Conservation (phyloP, 495 filamentous ascomycete species). For the Penicillium pulvis region DNA sequence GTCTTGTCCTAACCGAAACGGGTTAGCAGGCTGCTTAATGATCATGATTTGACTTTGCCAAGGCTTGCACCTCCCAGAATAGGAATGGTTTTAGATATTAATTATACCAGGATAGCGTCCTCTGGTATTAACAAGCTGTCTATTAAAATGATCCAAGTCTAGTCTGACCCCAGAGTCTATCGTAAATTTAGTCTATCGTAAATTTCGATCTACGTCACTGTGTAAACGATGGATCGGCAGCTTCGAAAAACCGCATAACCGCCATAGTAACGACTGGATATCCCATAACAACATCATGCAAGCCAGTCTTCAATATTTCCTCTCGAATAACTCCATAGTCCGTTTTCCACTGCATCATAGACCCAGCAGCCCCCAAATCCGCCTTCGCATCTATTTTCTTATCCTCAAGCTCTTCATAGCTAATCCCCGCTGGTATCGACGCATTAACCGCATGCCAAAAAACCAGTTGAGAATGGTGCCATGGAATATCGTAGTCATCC, state of each 20-base stretch:
- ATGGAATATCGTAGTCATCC: conserved; percentile 46
- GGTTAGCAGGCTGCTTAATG: not conserved
- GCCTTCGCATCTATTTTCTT: conserved; percentile 33
- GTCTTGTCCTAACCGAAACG: not conserved
- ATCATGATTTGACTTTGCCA: conserved; percentile 5
- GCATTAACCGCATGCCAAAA: conserved; percentile 51
- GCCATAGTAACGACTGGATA: conserved; percentile 52
- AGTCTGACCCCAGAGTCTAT: too few relatives aligned
- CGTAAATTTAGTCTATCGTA: too few relatives aligned
- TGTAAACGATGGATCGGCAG: conserved; percentile 24
- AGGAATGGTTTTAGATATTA: not conserved
- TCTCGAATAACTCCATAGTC: conserved; percentile 47
- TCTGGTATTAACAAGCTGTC: too few relatives aligned
- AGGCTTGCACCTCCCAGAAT: conserved; percentile 14
- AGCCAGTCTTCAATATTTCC: conserved; percentile 51
- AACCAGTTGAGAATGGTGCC: conserved; percentile 38
- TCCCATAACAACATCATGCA: conserved; percentile 56
- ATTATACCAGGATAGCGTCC: too few relatives aligned
- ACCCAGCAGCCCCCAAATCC: conserved; percentile 48
- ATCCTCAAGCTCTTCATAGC: conserved; percentile 37
- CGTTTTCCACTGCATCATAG: conserved; percentile 48
- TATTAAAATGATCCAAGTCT: too few relatives aligned
- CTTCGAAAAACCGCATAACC: conserved; percentile 42
- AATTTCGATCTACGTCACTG: conserved; percentile 4
- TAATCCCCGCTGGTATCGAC: conserved; percentile 26